Evolutionary conservation across 2,329 filamentous ascomycete genomes (phyloP), one percentile per base, ranked within the genome.

Genomic region (Neurospora crassa): DNA sequence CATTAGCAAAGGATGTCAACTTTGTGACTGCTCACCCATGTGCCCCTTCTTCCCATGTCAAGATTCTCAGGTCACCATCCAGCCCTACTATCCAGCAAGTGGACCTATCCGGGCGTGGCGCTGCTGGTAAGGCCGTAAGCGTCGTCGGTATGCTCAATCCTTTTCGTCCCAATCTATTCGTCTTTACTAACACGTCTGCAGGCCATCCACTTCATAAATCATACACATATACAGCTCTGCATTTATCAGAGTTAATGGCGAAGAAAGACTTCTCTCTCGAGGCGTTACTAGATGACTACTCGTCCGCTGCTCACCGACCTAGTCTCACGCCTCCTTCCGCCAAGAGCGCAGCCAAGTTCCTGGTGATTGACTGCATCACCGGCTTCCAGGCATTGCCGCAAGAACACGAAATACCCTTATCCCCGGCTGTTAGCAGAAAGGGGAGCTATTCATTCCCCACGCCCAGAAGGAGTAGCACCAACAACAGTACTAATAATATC

Each of bases 1-100:
- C 83, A 0, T 78, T 91, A 11, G 79, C 80, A 6, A 86, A 88
- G 74, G 89, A 91, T 71, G 83, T 90, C 29, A 86, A 86, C 75
- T 91, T 91, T 77, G 87, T 90, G 20, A 90, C 89, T 0, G 88
- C 88, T 0, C 88, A 90, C 74, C 89, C 89, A 0, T 91, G 89
- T 75, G 84, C 87, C 5, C 85, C 87, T 1, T 88, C 87, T 1
- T 83, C 83, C 69, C 83, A 85, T 70, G 85, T 88, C 2, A 86
- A 84, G 73, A 85, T 90, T 70, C 77, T 90, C 69, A 88, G 86
- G 76, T 88, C 87, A 16, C 86, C 87, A 0, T 84, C 85, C 1
- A 90, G 87, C 76, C 87, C 88, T 24, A 87, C 85, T 1, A 87
- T 88, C 69, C 86, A 86, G 75, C 85, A 88, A 72, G 84, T 86